These are phyloP conservation scores for Cerrena zonata DNA, from an alignment of 1,284 basidiomycete genomes.

Conservation along the genomic window DNA sequence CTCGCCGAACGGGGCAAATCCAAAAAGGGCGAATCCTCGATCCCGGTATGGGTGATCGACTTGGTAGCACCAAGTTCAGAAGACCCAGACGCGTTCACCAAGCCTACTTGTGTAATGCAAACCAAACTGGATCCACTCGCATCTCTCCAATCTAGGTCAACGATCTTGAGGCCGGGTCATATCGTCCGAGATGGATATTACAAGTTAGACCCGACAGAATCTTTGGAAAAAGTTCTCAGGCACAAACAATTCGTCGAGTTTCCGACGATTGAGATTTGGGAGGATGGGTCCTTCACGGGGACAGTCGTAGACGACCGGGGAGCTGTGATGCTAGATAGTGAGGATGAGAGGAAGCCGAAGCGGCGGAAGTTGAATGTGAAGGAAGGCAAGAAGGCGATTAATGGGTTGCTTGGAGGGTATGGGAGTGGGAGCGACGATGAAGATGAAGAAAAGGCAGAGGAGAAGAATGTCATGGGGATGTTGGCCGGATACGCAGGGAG, in stretches of 20 bases:
- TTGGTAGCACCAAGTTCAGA: conserved; percentile 50
- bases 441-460: conserved; percentile 30
- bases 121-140: conserved; percentile 37
- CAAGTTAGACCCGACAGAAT: conserved; percentile 45
- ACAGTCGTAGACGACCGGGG: conserved; percentile 50
- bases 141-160: conserved; percentile 18
- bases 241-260: conserved; percentile 73
- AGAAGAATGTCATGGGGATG: conserved; percentile 37
- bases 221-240: conserved; percentile 46
- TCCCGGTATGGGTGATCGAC: conserved; percentile 48
- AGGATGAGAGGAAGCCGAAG: conserved; percentile 40
- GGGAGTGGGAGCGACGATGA: conserved; percentile 53
- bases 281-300: conserved; percentile 52
- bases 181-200: conserved; percentile 41
- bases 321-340: conserved; percentile 30
- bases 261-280: conserved; percentile 71
- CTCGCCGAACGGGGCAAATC: conserved; percentile 35
- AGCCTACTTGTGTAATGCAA: conserved; percentile 57
- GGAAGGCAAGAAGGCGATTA: conserved; percentile 50
- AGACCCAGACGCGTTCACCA: conserved; percentile 46
- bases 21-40: conserved; percentile 33
- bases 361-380: conserved; percentile 46
- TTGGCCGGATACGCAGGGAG: conserved; percentile 54
- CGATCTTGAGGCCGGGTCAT: conserved; percentile 23
- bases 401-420: conserved; percentile 57